Conservation (phyloP, 1,139 yeast species). For the Nakaseomyces uthaithaninus region DNA sequence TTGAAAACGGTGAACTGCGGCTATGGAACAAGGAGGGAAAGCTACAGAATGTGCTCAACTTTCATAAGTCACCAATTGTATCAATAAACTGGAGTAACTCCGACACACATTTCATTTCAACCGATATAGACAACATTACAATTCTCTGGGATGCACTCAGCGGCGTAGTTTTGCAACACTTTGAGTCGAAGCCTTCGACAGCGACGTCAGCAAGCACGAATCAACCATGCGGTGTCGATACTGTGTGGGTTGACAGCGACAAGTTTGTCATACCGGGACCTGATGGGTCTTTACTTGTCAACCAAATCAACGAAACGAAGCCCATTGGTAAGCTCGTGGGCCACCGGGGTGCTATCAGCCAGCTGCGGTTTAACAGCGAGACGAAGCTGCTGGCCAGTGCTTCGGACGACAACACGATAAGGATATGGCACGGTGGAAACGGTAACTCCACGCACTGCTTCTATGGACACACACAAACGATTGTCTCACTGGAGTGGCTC, state of each 20-base stretch:
- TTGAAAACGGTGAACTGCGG: conserved; percentile 56
- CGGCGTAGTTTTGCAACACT: conserved; percentile 42
- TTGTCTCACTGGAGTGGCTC: conserved; percentile 51
- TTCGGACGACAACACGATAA: conserved; percentile 64
- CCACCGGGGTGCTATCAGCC: conserved; percentile 56
- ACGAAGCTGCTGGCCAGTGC: conserved; percentile 58
- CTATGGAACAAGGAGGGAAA: conserved; percentile 64
- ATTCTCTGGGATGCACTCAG: conserved; percentile 49
- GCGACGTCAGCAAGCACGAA: conserved; percentile 8
- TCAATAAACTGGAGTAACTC: conserved; percentile 44
- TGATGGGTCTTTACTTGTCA: conserved; percentile 50
- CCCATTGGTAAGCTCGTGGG: conserved; percentile 62
- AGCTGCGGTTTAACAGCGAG: conserved; percentile 44
- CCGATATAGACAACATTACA: conserved; percentile 35
- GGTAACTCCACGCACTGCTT: conserved; percentile 40
- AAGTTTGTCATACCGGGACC: conserved; percentile 64
- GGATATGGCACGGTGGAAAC: conserved; percentile 65
- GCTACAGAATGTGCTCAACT: conserved; percentile 49
- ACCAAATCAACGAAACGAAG: conserved; percentile 42
- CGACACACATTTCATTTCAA: conserved; percentile 33
- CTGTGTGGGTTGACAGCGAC: conserved; percentile 64
- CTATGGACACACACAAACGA: conserved; percentile 48
- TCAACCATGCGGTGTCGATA: conserved; percentile 41
- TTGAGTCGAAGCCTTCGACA: conserved; percentile 28
- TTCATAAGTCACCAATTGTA: conserved; percentile 48